Base-by-base conservation (phyloP, 768 basidiomycete species). In the Austroboletus festivus region DNA sequence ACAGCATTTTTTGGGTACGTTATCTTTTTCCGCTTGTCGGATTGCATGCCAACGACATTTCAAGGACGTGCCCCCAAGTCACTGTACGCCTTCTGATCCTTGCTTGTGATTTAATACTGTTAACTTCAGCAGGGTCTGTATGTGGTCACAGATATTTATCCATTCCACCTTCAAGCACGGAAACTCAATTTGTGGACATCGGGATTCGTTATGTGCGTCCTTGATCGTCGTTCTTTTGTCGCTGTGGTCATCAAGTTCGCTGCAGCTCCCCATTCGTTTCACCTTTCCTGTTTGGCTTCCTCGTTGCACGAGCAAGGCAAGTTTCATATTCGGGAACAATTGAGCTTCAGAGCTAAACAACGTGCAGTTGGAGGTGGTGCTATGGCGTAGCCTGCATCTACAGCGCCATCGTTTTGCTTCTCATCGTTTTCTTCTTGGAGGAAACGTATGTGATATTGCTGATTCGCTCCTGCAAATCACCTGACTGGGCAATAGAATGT, bases 121-220 rank as follows among this genome's bases (percentile, higher is more conserved):
- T 20, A 12, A 16, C 47, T 24, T 18, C 6, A 41, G 42, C 31
- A 73, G 73, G 75, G 75, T 28, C 55, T 77, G 0, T 76, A 71
- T 50, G 60, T 75, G 30, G 68, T 79, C 51, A 74, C 73, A 23
- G 78, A 79, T 47, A 67, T 80, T 34, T 80, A 68, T 55, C 78
- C 78, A 3, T 80, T 80, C 62, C 78, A 80, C 47, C 66, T 76
- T 12, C 78, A 79, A 48, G 77, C 76, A 4, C 67, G 73, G 21
- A 78, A 76, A 64, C 64, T 78, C 21, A 78, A 76, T 47, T 44
- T 77, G 21, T 80, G 78, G 80, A 78, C 79, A 1, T 68, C 75
- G 50, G 79, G 78, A 1, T 78, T 78, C 59, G 67, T 81, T 43
- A 53, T 65, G 66, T 13, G 82, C 79, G 10, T 81, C 81, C 70